Base-by-base conservation (phyloP, 164 flowering plant species). In the Platanus orientalis region DNA sequence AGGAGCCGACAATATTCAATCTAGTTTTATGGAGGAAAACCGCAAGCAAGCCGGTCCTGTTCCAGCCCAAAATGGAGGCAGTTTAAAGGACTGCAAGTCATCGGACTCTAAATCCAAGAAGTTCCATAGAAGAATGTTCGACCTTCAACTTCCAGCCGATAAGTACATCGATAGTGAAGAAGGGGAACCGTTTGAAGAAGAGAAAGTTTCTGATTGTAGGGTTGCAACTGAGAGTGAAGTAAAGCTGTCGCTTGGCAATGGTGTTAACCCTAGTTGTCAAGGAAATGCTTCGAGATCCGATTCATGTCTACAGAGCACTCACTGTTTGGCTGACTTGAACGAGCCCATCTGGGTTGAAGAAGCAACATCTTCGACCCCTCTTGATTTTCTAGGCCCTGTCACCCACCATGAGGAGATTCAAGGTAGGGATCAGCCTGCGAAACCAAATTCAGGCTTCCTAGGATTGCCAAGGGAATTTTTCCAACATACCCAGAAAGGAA, bases 101-200 rank as follows among this genome's bases (percentile, higher is more conserved):
- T 62, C 81, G 64, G 93, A 78, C 39, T 75, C 78, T 17, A 85
- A 86, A 62, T 85, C 84, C 30, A 57, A 76, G 62, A 86, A 88
- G 54, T 70, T 75, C 39, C 74, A 83, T 55, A 86, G 81, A 70
- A 84, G 69, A 73, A 77, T 75, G 76, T 78, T 89, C 73, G 97
- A 88, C 76, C 96, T 92, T 68, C 84, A 82, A 68, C 92, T 89
- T 67, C 96, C 97, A 23, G 92, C 97, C 26, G 92, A 85, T 75
- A 87, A 76, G 63, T 88, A 85, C 67, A 78, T 89, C 40, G 95
- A 88, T 60, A 74, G 78, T 24, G 90, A 89, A 62, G 93, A 81
- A 62, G 80, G 57, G 29, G 82, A 80, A 61, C 73, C 64, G 39
- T 20, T 48, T 32, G 76, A 64, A 51, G 74, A 73, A 26, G 74